Percentiles rank a stretch among this genome's conserved stretches.
phyloP scores from a whole-genome alignment of 2,329 filamentous ascomycete species.

The Clonostachys sp. region DNA sequence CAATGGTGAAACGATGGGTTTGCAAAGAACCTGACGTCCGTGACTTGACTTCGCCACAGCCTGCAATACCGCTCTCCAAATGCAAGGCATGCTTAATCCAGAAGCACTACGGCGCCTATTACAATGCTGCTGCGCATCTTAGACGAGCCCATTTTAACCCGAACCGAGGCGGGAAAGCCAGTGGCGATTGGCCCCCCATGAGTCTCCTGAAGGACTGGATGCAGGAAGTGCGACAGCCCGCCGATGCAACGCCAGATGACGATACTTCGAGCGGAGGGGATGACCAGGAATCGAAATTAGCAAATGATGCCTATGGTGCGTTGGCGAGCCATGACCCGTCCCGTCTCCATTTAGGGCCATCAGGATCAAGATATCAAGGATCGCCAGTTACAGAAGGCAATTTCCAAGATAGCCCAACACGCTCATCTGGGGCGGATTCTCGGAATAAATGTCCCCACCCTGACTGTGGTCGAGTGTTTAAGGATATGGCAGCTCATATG shows the following conservation, averaged over 20 bases:
- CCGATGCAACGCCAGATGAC: conserved; percentile 35
- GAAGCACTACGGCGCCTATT: conserved; percentile 55
- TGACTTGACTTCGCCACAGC: conserved; percentile 31
- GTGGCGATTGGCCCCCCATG: conserved; percentile 56
- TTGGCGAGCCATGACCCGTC: background rate
- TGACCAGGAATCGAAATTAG: conserved; percentile 17
- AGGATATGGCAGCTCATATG: conserved; percentile 81
- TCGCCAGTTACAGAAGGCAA: background rate
- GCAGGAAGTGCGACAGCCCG: conserved; percentile 50
- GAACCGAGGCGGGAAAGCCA: conserved; percentile 49
- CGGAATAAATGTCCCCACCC: conserved; percentile 50
- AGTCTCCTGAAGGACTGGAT: conserved; percentile 55
- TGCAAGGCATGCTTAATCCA: conserved; percentile 53
- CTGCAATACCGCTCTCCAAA: conserved; percentile 45
- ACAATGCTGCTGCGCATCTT: conserved; percentile 55
- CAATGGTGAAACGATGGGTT: conserved; percentile 50
- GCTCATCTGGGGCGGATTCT: conserved; percentile 21
- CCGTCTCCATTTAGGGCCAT: background rate
- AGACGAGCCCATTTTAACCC: conserved; percentile 54
- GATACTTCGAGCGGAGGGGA: conserved; percentile 45
- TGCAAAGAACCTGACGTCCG: conserved; percentile 44
- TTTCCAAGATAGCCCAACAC: conserved; percentile 1
- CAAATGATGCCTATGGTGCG: background rate
- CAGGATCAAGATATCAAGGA: background rate
- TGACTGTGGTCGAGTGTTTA: conserved; percentile 55